Percentiles rank a stretch among this genome's conserved stretches.
Evolutionary conservation across 495 filamentous ascomycete genomes (phyloP).

Genomic region (Pyrenula massariospora): DNA sequence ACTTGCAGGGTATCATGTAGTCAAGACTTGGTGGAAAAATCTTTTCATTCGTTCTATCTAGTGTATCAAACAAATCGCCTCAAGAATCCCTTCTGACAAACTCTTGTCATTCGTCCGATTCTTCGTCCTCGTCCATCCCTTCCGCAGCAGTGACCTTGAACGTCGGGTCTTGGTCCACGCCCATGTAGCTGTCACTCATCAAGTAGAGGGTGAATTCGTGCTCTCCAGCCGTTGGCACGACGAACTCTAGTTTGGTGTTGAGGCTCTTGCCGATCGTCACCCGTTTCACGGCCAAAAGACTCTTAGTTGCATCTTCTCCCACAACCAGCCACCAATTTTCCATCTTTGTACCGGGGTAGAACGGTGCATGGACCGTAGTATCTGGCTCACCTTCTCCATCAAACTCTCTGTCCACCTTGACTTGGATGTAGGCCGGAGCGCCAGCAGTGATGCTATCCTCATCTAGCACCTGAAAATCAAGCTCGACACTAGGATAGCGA

Average conservation of each 20-base stretch:
- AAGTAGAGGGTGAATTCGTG: slow-evolving; percentile 85
- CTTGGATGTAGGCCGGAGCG: slow-evolving; percentile 69
- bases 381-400: slow-evolving; percentile 61
- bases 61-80: no score
- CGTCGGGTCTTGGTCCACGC: slow-evolving; percentile 88
- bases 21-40: no score
- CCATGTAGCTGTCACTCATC: slow-evolving; percentile 97
- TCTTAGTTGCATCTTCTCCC: slow-evolving; percentile 76
- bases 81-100: no score
- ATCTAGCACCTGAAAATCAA: slow-evolving; percentile 80
- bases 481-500: slow-evolving; percentile 87
- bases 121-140: slow-evolving; percentile 90
- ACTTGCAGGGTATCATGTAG: no score
- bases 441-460: slow-evolving; percentile 67
- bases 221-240: slow-evolving; percentile 71
- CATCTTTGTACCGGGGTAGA: slow-evolving; percentile 86
- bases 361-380: slow-evolving; percentile 84
- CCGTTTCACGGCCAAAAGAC: slow-evolving; percentile 82
- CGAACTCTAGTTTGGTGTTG: slow-evolving; percentile 74
- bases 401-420: slow-evolving; percentile 78
- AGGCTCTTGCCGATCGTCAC: slow-evolving; percentile 71
- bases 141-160: slow-evolving; percentile 80
- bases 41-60: no score
- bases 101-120: slow-evolving; percentile 69
- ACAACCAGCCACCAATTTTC: slow-evolving; percentile 98